Evolutionary conservation across 1,139 yeast species (phyloP), one percentile per base, ranked within the genome.

Genomic region (Candida sp.): DNA sequence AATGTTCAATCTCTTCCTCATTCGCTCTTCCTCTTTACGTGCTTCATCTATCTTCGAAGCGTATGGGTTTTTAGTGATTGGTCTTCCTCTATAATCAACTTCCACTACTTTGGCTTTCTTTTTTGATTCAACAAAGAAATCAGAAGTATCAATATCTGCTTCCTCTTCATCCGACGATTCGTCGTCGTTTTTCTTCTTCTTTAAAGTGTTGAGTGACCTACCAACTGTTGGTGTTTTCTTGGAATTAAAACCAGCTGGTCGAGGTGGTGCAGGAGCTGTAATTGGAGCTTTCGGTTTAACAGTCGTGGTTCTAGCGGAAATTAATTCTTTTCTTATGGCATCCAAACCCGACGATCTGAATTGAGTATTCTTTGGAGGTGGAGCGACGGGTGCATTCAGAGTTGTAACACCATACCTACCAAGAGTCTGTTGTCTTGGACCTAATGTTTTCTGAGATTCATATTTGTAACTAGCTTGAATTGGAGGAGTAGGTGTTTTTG

Each of bases 221-320:
- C 73, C 77, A 55, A 54, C 2, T 53, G 50, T 5, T 8, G 47
- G 41, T 9, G 29, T 12, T 33, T 53, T 58, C 48, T 66, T 70
- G 5, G 70, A 54, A 56, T 89, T 87, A 63, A 89, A 91, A 0
- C 96, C 97, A 1, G 96, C 81, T 0, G 91, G 87, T 42, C 96
- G 73, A 1, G 97, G 79, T 3, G 96, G 86, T 39, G 83, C 82
- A 1, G 82, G 82, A 65, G 85, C 49, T 67, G 57, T 68, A 51
- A 63, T 56, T 0, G 68, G 50, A 5, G 54, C 39, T 5, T 45
- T 40, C 5, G 61, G 52, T 29, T 49, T 52, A 3, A 48, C 42
- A 5, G 52, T 41, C 9, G 50, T 41, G 11, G 51, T 49, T 43
- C 75, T 54, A 9, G 62, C 53, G n/a, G 51, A 53, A 38, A 62